These are phyloP conservation scores for Carex sylvatica DNA, from an alignment of 202 grass and related monocot species.

Conservation along the genomic window DNA sequence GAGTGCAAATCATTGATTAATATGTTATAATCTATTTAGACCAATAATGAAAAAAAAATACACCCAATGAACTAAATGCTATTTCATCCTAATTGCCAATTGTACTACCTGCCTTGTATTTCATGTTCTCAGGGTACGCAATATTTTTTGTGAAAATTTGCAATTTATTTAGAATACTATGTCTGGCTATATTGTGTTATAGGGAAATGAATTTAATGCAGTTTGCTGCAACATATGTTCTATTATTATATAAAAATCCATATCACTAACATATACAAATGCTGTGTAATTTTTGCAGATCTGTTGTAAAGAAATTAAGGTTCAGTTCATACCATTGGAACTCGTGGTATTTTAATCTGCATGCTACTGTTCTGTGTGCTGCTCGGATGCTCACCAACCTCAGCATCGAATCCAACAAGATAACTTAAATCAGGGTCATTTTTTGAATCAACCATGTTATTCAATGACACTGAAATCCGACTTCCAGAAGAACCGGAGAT, in stretches of 20 bases:
- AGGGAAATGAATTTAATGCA: background rate
- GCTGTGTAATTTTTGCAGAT: background rate
- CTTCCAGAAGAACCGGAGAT: conserved; percentile 21
- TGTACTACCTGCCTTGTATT: too few species aligned
- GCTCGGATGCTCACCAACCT: background rate
- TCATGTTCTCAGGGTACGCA: too few species aligned
- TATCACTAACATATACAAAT: background rate
- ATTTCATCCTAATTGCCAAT: background rate
- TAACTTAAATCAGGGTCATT: background rate
- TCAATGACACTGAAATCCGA: background rate
- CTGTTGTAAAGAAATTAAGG: background rate
- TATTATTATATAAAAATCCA: background rate
- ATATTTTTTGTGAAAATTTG: too few species aligned
- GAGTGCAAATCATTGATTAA: too few species aligned
- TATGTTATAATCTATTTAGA: too few species aligned
- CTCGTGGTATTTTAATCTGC: conserved; percentile 4
- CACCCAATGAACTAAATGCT: background rate
- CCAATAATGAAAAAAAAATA: background rate
- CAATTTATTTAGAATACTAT: too few species aligned
- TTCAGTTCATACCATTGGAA: conserved; percentile 26
- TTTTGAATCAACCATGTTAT: background rate
- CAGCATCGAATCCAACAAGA: background rate
- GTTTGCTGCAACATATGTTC: background rate
- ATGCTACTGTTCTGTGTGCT: background rate
- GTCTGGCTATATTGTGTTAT: too few species aligned